Percentiles rank a stretch among this genome's conserved stretches.
Evolutionary conservation across 345 rosid species (phyloP).

Genomic region (Eucalyptus regnans): DNA sequence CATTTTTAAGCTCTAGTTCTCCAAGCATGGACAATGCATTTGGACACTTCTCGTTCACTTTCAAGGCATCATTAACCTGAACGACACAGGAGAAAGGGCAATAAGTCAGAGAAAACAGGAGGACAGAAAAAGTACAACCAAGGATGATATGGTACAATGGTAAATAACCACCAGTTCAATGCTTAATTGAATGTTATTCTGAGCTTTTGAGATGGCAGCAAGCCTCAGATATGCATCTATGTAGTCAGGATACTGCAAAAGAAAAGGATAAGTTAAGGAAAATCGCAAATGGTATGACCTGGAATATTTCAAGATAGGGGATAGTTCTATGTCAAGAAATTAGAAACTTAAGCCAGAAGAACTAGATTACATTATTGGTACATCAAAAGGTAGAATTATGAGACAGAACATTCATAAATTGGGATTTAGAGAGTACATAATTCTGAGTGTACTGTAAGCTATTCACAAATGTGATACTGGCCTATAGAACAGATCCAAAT

Average conservation of each 20-base stretch:
- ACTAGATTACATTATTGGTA: not conserved
- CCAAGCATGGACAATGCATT: conserved; percentile 95
- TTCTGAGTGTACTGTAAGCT: not conserved
- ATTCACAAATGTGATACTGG: not conserved
- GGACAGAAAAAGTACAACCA: not conserved
- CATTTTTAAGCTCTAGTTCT: conserved; percentile 95
- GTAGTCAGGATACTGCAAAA: conserved; percentile 75
- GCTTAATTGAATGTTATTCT: conserved; percentile 80
- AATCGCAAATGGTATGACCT: not conserved
- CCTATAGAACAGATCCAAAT: not conserved
- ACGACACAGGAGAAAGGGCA: not conserved
- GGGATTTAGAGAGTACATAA: not conserved
- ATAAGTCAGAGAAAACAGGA: not conserved
- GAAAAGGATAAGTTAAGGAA: not conserved
- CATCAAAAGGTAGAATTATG: not conserved
- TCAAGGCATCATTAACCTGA: conserved; percentile 87
- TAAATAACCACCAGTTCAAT: conserved; percentile 73
- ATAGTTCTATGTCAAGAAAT: not conserved
- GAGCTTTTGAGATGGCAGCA: conserved; percentile 83
- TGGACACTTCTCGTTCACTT: conserved; percentile 76
- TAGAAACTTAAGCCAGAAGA: not conserved
- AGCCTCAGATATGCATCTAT: conserved; percentile 93
- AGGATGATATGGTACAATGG: not conserved
- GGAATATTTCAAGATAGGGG: not conserved
- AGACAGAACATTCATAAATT: not conserved